Percentiles rank a stretch among this genome's conserved stretches.
Evolutionary conservation across 2,329 filamentous ascomycete genomes (phyloP).

Genomic region (Macrophomina phaseolina): DNA sequence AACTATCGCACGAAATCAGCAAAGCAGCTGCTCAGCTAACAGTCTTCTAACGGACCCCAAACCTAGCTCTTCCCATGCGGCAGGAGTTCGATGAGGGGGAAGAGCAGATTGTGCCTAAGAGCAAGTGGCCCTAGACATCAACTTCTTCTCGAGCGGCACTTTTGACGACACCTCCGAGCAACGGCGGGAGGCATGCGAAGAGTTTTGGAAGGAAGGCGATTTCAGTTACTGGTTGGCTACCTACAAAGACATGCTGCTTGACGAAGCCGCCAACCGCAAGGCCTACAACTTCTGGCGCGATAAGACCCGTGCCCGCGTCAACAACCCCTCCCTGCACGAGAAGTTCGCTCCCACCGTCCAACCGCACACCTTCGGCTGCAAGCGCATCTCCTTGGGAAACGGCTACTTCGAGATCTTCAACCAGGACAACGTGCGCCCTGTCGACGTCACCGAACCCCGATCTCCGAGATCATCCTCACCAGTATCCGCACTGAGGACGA

Average conservation of each 20-base stretch:
- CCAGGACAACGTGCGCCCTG: slow-evolving; percentile 53
- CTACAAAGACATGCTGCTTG: slow-evolving; percentile 34
- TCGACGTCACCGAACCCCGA: slow-evolving; percentile 47
- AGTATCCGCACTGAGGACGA: slow-evolving; percentile 58
- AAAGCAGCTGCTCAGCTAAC: slow-evolving; percentile 34
- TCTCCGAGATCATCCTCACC: slow-evolving; percentile 53
- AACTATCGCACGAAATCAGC: slow-evolving; percentile 36
- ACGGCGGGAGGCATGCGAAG: slow-evolving; percentile 27
- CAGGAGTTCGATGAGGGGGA: neutral
- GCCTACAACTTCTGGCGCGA: slow-evolving; percentile 35
- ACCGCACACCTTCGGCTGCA: slow-evolving; percentile 32
- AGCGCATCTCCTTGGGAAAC: slow-evolving; percentile 30
- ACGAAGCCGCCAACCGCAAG: slow-evolving; percentile 34
- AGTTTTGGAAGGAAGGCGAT: slow-evolving; percentile 31
- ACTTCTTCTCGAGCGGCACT: slow-evolving; percentile 32
- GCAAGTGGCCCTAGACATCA: slow-evolving; percentile 37
- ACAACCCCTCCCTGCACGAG: slow-evolving; percentile 32
- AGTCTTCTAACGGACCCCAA: slow-evolving; percentile 38
- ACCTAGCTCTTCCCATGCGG: slow-evolving; percentile 37
- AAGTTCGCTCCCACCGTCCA: slow-evolving; percentile 32
- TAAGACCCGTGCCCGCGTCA: slow-evolving; percentile 36
- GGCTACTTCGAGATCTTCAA: slow-evolving; percentile 48
- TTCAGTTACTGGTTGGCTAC: slow-evolving; percentile 40
- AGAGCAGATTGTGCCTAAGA: slow-evolving; percentile 31
- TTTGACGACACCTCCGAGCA: slow-evolving; percentile 30